Conservation (phyloP, 805 yeast species). For the Saccharomycopsis capsularis region DNA sequence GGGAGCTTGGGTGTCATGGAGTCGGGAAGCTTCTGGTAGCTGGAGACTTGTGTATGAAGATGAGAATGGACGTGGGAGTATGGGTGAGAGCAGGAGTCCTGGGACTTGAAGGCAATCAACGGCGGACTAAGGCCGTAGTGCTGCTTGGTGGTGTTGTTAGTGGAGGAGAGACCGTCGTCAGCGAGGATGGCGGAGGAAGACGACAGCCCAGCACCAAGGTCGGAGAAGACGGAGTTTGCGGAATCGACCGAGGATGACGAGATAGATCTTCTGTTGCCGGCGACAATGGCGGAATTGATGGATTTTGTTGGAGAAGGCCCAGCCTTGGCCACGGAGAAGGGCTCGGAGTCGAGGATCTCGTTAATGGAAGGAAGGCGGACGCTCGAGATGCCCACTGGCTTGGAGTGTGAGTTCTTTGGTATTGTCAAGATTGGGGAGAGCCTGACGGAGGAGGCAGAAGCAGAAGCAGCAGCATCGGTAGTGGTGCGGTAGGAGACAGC, state of each 20-base stretch:
- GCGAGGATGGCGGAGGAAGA: conserved; percentile 8
- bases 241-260: conserved; percentile 19
- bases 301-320: not conserved
- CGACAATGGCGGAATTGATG: not conserved
- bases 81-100: not conserved
- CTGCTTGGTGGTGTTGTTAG: not conserved
- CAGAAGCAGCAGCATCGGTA: conserved; percentile 18
- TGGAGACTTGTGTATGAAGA: not conserved
- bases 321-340: conserved; percentile 3
- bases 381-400: not conserved
- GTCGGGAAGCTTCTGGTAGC: not conserved
- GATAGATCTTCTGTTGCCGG: conserved; percentile 12
- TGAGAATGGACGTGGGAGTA: conserved; percentile 2
- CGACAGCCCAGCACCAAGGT: not conserved
- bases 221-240: conserved; percentile 16
- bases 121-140: conserved; percentile 15
- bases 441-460: conserved; percentile 8
- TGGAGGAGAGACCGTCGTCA: conserved; percentile 6
- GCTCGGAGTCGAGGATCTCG: conserved; percentile 13
- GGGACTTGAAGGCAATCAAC: conserved; percentile 10
- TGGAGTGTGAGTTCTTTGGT: conserved; percentile 4
- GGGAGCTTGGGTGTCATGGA: conserved; percentile 15
- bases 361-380: conserved; percentile 19
- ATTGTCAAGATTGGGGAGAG: conserved; percentile 10
- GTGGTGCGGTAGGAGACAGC: too few species aligned